Evolutionary conservation across 2,329 filamentous ascomycete genomes (phyloP), one percentile per base, ranked within the genome.

Genomic region (Aureobasidium musti): DNA sequence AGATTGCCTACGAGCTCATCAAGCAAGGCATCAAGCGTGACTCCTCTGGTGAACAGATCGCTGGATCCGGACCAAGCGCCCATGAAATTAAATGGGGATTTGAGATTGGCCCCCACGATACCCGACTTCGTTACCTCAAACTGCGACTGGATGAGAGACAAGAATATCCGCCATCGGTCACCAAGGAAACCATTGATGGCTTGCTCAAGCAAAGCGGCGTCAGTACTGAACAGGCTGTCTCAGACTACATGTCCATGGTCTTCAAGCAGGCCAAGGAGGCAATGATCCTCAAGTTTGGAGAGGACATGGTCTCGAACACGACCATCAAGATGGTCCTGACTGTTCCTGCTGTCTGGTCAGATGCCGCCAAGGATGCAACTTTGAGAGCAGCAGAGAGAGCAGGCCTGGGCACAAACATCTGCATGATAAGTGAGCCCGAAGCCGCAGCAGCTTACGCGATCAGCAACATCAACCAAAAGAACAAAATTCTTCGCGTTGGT

Each of bases 81-180:
- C n/a, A n/a, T n/a, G n/a, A n/a, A n/a, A n/a, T n/a, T n/a, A 90
- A 89, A 86, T 94, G 91, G 91, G 91, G 91, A 0, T 94, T 93
- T 76, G 90, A 93, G 75, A 91, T 92, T 82, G 88, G 87, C 72
- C 90, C 90, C 2, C 89, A 92, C 74, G 89, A 92, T 77, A 84
- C 87, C 50, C 85, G 90, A 23, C 83, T 94, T 33, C 87, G 90
- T 17, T 94, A 91, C 75, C 91, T 94, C 81, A 94, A 94, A 81
- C 84, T 94, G 28, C 93, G 93, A 74, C 87, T 94, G 41, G 91
- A 94, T 76, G 86, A 89, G 30, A 89, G 89, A 52, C 91, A 93
- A 77, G n/a, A n/a, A n/a, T n/a, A n/a, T n/a, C n/a, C n/a, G n/a
- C n/a, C n/a, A n/a, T n/a, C n/a, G n/a, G n/a, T n/a, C n/a, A n/a